Percentiles rank a stretch among this genome's conserved stretches.
phyloP scores from a whole-genome alignment of 2,329 filamentous ascomycete species.

The Aspergillus chevalieri region DNA sequence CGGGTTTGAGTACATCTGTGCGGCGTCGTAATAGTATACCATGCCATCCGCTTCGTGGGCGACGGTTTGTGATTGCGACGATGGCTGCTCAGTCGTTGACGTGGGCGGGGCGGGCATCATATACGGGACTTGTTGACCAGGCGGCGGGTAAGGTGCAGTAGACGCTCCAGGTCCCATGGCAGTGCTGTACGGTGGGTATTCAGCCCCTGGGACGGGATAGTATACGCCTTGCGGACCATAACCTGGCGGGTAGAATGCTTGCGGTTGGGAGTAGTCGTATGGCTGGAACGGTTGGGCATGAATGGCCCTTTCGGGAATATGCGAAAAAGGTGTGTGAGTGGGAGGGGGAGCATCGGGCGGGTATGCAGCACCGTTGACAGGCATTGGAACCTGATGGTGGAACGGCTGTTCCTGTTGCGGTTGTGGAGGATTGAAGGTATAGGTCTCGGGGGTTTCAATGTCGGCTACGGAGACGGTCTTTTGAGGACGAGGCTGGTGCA shows the following conservation, averaged over 20 bases:
- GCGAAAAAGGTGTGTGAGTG: slow-evolving; percentile 70
- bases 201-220: slow-evolving; percentile 50
- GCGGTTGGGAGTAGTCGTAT: slow-evolving; percentile 54
- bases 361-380: slow-evolving; percentile 51
- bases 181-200: slow-evolving; percentile 39
- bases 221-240: slow-evolving; percentile 60
- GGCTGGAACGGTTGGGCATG: slow-evolving; percentile 88
- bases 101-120: slow-evolving; percentile 22
- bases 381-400: slow-evolving; percentile 84
- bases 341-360: slow-evolving; percentile 56
- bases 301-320: slow-evolving; percentile 87
- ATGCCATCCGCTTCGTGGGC: slow-evolving; percentile 92
- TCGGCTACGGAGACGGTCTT: slow-evolving; percentile 89
- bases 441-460: slow-evolving; percentile 73
- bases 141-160: slow-evolving; percentile 52
- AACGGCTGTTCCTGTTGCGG: slow-evolving; percentile 76
- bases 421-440: slow-evolving; percentile 55
- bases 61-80: slow-evolving; percentile 51
- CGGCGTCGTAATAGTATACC: slow-evolving; percentile 86
- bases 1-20: slow-evolving; percentile 55
- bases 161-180: slow-evolving; percentile 42
- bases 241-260: slow-evolving; percentile 55
- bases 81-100: slow-evolving; percentile 25
- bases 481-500: slow-evolving; percentile 92
- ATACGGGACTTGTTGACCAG: slow-evolving; percentile 43